phyloP scores from a whole-genome alignment of 352 stramenopile species.

The Aphanomyces euteiches region DNA sequence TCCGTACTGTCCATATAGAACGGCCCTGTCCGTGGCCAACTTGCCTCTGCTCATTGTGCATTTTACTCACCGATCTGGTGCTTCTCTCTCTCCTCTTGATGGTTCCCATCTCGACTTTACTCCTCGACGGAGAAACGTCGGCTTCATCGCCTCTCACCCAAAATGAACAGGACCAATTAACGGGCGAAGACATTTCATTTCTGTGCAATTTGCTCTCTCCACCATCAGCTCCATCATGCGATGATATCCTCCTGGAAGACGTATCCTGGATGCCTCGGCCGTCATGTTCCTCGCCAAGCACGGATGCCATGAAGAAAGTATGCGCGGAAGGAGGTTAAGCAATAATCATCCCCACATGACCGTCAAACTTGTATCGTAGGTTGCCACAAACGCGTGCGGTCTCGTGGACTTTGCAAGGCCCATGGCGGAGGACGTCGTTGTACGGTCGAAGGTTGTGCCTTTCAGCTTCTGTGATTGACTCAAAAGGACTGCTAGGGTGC shows the following conservation, averaged over 20 bases:
- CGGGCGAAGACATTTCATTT: neutral
- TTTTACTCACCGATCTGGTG: neutral
- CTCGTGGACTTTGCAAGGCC: slow-evolving; percentile 75
- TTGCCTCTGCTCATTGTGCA: neutral
- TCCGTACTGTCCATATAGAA: slow-evolving; percentile 17
- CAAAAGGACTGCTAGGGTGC: slow-evolving; percentile 11
- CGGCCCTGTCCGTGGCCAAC: neutral
- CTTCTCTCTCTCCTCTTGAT: neutral
- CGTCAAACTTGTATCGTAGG: slow-evolving; percentile 32
- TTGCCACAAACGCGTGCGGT: slow-evolving; percentile 75
- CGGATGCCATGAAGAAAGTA: too few species aligned
- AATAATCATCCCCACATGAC: too few species aligned
- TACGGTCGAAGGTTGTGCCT: slow-evolving; percentile 32
- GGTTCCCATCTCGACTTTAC: neutral
- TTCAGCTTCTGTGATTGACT: neutral
- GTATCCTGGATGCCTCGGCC: too few species aligned
- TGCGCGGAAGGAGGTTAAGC: too few species aligned
- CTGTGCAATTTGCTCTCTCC: neutral
- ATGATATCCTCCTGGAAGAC: too few species aligned
- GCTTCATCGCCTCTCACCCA: too few species aligned
- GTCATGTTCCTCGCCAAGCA: too few species aligned
- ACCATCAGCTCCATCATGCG: too few species aligned
- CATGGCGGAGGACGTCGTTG: slow-evolving; percentile 79
- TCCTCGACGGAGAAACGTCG: too few species aligned
- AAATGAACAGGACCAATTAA: too few species aligned